Base-by-base conservation (phyloP, 108 stramenopile genomes). In the Skeletonema tropicum region DNA sequence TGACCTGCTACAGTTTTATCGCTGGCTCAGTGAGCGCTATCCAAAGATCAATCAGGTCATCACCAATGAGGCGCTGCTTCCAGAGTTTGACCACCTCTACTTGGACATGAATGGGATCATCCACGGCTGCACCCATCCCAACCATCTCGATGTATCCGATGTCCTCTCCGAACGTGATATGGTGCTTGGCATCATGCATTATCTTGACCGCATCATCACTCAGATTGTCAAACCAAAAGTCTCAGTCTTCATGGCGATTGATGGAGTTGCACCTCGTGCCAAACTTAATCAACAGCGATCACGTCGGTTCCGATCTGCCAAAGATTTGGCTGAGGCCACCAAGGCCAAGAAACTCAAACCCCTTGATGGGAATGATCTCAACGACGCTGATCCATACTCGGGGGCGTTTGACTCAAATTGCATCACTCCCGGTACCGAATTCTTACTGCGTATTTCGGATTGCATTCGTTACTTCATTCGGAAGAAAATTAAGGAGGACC, bases 31-130 rank as follows among this genome's bases (percentile, higher is more conserved):
- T 59, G 99, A 99, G 88, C 92, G 98, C 30, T 99, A 98, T 81
- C 97, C 98, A n/a, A 95, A 97, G 83, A 98, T 99, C 79, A 99
- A 99, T 87, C 97, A 99, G 71, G 90, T 98, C 55, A 93, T 99
- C 45, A 90, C 97, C 9, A 94, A 96, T 73, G 87, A 88, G 39
- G 92, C 95, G 17, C 76, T 96, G 12, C 72, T 96, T 57, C 95
- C 95, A 5, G 92, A 93, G 62, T 92, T 96, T 68, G 95, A 96
- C 71, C 97, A 98, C 68, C 83, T 99, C 71, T 99, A 99, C 68
- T 78, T 99, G 68, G 99, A 99, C 78, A 98, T 99, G 99, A 99
- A 99, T 71, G 99, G 99, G 17, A 97, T 99, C 74, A 98, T 99
- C 72, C 99, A 99, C 80, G 97, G 97, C 7, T 98, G 97, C 83